Evolutionary conservation across 2,329 filamentous ascomycete genomes (phyloP).

Genomic region (Tolypocladium capitatum): DNA sequence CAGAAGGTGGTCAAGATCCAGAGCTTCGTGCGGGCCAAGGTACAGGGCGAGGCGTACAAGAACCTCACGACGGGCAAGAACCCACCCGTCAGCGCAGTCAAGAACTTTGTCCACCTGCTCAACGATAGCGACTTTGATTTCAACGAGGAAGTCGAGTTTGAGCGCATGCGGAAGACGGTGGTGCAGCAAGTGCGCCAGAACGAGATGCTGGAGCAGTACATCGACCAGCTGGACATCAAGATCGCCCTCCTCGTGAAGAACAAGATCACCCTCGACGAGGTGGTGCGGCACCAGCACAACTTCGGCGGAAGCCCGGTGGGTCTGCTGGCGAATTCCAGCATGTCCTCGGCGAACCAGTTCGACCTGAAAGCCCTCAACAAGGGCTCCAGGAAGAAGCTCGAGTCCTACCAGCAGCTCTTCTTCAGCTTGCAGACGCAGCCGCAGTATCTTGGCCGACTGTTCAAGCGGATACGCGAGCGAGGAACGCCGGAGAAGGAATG

Average conservation of each 20-base stretch:
- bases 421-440: conserved; percentile 95
- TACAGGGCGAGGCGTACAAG: conserved; percentile 97
- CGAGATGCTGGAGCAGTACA: conserved; percentile 93
- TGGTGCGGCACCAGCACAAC: conserved; percentile 91
- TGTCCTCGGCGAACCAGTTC: conserved; percentile 80
- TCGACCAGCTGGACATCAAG: conserved; percentile 97
- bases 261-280: conserved; percentile 97
- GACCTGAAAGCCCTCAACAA: conserved; percentile 97
- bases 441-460: conserved; percentile 81
- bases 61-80: conserved; percentile 93
- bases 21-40: conserved; percentile 86
- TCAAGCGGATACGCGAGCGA: conserved; percentile 70
- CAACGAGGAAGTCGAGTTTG: conserved; percentile 96
- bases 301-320: conserved; percentile 82
- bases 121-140: conserved; percentile 99
- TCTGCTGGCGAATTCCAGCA: conserved; percentile 76
- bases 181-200: conserved; percentile 96
- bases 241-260: conserved; percentile 97
- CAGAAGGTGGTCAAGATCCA: conserved; percentile 98
- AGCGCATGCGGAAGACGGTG: conserved; percentile 85
- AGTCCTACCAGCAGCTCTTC: conserved; percentile 94
- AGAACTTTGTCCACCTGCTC: conserved; percentile 93
- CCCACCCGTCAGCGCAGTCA: conserved; percentile 89
- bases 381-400: conserved; percentile 85
- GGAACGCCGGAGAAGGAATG: conserved; percentile 82